phyloP scores from a whole-genome alignment of 2,329 filamentous ascomycete species.

The Parasarocladium wereldwijsianum region DNA sequence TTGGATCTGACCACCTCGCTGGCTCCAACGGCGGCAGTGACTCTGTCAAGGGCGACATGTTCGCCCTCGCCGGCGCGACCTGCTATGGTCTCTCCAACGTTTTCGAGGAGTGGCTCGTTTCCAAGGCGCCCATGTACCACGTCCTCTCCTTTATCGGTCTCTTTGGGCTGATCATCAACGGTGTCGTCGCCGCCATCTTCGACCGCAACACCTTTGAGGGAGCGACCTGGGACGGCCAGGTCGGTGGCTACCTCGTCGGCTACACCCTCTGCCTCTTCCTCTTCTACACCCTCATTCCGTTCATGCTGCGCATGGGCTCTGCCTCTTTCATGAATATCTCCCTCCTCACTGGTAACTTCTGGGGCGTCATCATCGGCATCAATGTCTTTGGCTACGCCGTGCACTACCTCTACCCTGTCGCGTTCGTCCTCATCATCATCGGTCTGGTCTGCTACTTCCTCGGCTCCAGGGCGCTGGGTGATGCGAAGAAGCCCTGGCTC shows the following conservation, averaged over 20 bases:
- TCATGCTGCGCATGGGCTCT: conserved; percentile 77
- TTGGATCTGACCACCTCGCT: conserved; percentile 77
- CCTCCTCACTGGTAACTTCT: conserved; percentile 88
- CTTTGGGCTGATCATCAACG: conserved; percentile 83
- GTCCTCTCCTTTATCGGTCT: conserved; percentile 83
- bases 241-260: conserved; percentile 74
- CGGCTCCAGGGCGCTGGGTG: conserved; percentile 66
- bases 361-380: conserved; percentile 87
- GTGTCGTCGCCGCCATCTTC: conserved; percentile 80
- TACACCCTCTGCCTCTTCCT: conserved; percentile 72
- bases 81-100: conserved; percentile 88
- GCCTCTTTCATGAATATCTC: conserved; percentile 97
- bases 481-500: conserved; percentile 90
- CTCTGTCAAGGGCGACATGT: conserved; percentile 81
- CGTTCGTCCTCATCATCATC: conserved; percentile 81
- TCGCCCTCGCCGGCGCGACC: conserved; percentile 76
- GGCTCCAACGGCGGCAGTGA: conserved; percentile 59
- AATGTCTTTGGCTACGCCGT: conserved; percentile 68
- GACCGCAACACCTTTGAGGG: conserved; percentile 58
- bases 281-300: conserved; percentile 79
- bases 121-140: conserved; percentile 75
- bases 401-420: conserved; percentile 88
- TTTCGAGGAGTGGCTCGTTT: conserved; percentile 88
- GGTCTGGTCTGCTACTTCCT: conserved; percentile 83
- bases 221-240: conserved; percentile 48